These are phyloP conservation scores for Cystobasidiaceae sp. DNA, from an alignment of 1,284 basidiomycete genomes.

Conservation along the genomic window DNA sequence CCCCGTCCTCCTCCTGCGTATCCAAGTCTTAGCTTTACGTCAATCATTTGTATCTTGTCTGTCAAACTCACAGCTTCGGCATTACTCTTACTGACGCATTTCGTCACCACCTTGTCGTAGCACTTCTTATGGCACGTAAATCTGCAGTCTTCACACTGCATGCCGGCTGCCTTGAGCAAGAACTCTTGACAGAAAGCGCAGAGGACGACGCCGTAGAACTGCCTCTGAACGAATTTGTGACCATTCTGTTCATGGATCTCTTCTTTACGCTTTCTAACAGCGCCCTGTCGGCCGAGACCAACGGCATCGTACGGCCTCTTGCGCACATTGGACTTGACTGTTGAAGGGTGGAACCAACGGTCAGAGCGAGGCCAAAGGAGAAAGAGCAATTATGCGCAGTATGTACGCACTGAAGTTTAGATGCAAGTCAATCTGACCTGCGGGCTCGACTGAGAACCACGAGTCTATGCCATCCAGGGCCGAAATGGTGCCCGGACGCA, in stretches of 20 bases:
- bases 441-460: slow-evolving; percentile 97
- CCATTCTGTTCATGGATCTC: slow-evolving; percentile 99
- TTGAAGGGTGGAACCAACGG: not conserved
- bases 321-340: slow-evolving; percentile 93
- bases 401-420: slow-evolving; percentile 72
- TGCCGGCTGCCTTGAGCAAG: slow-evolving; percentile 91
- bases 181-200: slow-evolving; percentile 98
- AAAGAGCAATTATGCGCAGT: not conserved
- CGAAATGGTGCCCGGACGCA: not conserved
- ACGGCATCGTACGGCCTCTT: slow-evolving; percentile 85
- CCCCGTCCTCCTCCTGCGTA: slow-evolving; percentile 90
- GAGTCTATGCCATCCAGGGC: slow-evolving; percentile 78
- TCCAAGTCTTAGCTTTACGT: too few relatives aligned
- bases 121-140: slow-evolving; percentile 99
- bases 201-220: slow-evolving; percentile 92
- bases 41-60: too few relatives aligned
- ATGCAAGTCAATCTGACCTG: slow-evolving; percentile 80
- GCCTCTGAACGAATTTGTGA: slow-evolving; percentile 93
- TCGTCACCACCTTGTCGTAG: slow-evolving; percentile 97
- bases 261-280: slow-evolving; percentile 93
- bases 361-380: too few relatives aligned
- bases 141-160: slow-evolving; percentile 98
- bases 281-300: slow-evolving; percentile 94
- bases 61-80: slow-evolving; percentile 73
- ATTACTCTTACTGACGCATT: slow-evolving; percentile 96